Percentiles rank a stretch among this genome's conserved stretches.
phyloP scores from a whole-genome alignment of 2,329 filamentous ascomycete species.

The Diaporthe sp. region DNA sequence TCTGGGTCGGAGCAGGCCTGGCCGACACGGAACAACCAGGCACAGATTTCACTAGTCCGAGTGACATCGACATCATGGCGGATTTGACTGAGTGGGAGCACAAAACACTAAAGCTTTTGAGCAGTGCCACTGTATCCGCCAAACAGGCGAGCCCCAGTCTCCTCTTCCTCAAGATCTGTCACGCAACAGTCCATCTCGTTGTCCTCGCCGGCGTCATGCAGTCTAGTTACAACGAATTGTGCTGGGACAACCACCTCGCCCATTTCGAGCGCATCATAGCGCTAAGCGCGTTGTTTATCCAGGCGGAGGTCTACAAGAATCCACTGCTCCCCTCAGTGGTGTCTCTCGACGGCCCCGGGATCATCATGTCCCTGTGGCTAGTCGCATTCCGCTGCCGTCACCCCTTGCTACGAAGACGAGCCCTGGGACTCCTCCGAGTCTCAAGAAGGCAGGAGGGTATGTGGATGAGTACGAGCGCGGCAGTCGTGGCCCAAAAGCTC shows the following conservation, averaged over 20 bases:
- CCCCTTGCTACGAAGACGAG: conserved; percentile 48
- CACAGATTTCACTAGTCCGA: neutral
- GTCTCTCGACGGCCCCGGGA: conserved; percentile 50
- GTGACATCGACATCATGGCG: neutral
- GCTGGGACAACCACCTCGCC: conserved; percentile 49
- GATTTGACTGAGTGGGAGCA: conserved; percentile 29
- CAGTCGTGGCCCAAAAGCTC: conserved; percentile 46
- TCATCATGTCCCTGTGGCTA: conserved; percentile 51
- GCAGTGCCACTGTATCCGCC: neutral
- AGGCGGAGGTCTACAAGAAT: conserved; percentile 23
- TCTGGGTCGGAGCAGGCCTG: conserved; percentile 31
- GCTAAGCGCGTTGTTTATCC: conserved; percentile 40
- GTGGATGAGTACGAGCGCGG: conserved; percentile 51
- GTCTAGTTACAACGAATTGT: conserved; percentile 44
- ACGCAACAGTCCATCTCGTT: conserved; percentile 45
- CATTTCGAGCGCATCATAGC: conserved; percentile 49
- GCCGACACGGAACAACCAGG: neutral
- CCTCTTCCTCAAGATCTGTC: conserved; percentile 47
- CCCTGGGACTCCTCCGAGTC: conserved; percentile 45
- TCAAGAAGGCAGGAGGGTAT: conserved; percentile 51
- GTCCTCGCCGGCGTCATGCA: conserved; percentile 44
- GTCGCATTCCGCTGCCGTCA: conserved; percentile 50
- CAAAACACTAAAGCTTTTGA: conserved; percentile 4
- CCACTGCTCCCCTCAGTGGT: conserved; percentile 42
- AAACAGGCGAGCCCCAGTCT: conserved; percentile 12